A percentile compares a stretch with the other conserved stretches of the same genome.
These are phyloP conservation scores for Sphaerulina musiva DNA, from an alignment of 2,329 filamentous ascomycete genomes.

Conservation along the genomic window DNA sequence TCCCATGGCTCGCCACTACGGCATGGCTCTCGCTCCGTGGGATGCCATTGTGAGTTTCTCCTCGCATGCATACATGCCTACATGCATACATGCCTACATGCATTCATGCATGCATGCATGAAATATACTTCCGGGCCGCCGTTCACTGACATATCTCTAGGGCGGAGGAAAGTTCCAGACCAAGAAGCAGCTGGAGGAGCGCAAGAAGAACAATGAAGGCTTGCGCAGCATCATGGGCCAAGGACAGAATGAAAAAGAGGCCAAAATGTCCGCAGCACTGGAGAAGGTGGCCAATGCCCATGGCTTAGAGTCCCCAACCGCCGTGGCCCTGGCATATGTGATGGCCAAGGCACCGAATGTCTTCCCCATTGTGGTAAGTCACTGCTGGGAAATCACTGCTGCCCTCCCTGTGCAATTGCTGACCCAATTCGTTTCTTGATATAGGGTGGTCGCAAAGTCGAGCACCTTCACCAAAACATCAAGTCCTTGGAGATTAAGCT, in stretches of 20 bases:
- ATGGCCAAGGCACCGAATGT: slow-evolving; percentile 55
- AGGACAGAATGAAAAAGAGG: slow-evolving; percentile 41
- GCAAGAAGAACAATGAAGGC: slow-evolving; percentile 35
- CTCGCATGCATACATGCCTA: slow-evolving; percentile 16
- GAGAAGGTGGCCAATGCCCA: slow-evolving; percentile 54
- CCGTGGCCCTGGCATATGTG: slow-evolving; percentile 59
- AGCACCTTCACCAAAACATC: slow-evolving; percentile 65
- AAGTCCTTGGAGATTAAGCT: slow-evolving; percentile 58
- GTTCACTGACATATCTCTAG: slow-evolving; percentile 15
- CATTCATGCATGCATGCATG: too few relatives aligned
- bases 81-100: too few relatives aligned
- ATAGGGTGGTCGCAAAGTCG: slow-evolving; percentile 57
- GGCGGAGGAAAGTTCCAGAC: slow-evolving; percentile 39
- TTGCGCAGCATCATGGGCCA: slow-evolving; percentile 25
- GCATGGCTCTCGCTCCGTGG: slow-evolving; percentile 51
- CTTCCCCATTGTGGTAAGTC: slow-evolving; percentile 49
- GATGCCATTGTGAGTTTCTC: slow-evolving; percentile 33
- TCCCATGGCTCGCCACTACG: slow-evolving; percentile 40
- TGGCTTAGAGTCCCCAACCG: slow-evolving; percentile 35
- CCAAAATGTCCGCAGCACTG: slow-evolving; percentile 51
- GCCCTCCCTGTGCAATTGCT: not conserved
- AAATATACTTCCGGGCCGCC: too few relatives aligned
- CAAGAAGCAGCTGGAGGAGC: slow-evolving; percentile 42
- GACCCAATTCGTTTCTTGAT: not conserved
- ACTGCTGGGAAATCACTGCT: not conserved